Percentiles rank a stretch among this genome's conserved stretches.
These are phyloP conservation scores for Pezicula radicicola DNA, from an alignment of 2,329 filamentous ascomycete species.

Conservation along the genomic window DNA sequence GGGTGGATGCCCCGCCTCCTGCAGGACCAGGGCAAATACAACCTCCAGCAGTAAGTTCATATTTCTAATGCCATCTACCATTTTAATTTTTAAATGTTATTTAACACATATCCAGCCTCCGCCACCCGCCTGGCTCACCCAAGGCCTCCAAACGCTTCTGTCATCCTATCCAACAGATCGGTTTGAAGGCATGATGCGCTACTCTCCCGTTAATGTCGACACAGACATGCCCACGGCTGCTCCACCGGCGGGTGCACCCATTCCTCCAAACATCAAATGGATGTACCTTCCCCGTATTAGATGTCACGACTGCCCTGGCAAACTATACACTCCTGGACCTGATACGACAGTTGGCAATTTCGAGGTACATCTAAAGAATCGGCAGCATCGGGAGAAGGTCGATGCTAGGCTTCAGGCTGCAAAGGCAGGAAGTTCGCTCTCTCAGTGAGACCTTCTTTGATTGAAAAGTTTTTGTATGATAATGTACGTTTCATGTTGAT, in stretches of 20 bases:
- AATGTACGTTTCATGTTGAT: neutral
- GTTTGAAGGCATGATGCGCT: slow-evolving; percentile 91
- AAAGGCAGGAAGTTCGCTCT: neutral
- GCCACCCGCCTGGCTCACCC: slow-evolving; percentile 80
- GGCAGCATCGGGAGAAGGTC: slow-evolving; percentile 72
- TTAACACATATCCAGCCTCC: slow-evolving; percentile 51
- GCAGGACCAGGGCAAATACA: slow-evolving; percentile 52
- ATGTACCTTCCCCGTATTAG: slow-evolving; percentile 87
- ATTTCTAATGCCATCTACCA: neutral
- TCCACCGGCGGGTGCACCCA: slow-evolving; percentile 43
- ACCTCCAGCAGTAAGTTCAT: slow-evolving; percentile 56
- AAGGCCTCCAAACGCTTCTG: slow-evolving; percentile 70
- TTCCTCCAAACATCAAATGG: slow-evolving; percentile 65
- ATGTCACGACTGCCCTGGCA: slow-evolving; percentile 89
- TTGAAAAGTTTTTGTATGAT: neutral
- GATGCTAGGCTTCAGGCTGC: slow-evolving; percentile 30
- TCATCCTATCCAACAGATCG: slow-evolving; percentile 71
- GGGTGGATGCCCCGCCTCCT: slow-evolving; percentile 63
- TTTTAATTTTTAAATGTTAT: neutral
- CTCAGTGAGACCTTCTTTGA: neutral
- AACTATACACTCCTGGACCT: slow-evolving; percentile 88
- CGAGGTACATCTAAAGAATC: slow-evolving; percentile 86
- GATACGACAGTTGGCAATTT: slow-evolving; percentile 86
- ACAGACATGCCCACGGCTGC: slow-evolving; percentile 63
- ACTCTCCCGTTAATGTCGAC: slow-evolving; percentile 72